A percentile compares a stretch with the other conserved stretches of the same genome.
Evolutionary conservation across 2,329 filamentous ascomycete genomes (phyloP).

Genomic region (Orbilia javanica): DNA sequence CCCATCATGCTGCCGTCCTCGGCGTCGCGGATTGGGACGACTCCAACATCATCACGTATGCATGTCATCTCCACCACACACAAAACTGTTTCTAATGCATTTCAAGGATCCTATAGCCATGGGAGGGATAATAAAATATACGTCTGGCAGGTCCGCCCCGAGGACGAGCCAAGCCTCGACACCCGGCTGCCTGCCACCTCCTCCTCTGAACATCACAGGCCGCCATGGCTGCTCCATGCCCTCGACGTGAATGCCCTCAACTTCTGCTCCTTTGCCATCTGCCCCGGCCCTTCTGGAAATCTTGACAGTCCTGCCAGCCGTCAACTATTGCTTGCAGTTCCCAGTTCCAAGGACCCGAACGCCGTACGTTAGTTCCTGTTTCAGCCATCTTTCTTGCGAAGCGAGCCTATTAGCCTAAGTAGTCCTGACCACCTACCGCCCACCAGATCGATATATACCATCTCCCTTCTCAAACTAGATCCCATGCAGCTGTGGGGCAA

Average conservation of each 20-base stretch:
- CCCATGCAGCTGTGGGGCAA: constrained; percentile 71
- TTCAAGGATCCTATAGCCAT: constrained; percentile 72
- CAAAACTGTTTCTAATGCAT: constrained; percentile 40
- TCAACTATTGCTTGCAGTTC: constrained; percentile 79
- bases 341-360: constrained; percentile 80
- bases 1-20: constrained; percentile 82
- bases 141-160: constrained; percentile 79
- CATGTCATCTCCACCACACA: constrained; percentile 20
- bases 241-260: constrained; percentile 93
- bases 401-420: constrained; percentile 12
- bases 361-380: constrained; percentile 68
- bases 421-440: background rate
- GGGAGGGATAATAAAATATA: constrained; percentile 88
- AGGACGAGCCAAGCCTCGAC: constrained; percentile 75
- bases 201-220: constrained; percentile 67
- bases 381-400: constrained; percentile 11
- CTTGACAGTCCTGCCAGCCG: constrained; percentile 39
- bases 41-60: constrained; percentile 83
- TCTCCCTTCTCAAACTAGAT: constrained; percentile 79
- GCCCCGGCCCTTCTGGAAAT: constrained; percentile 62
- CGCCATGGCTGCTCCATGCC: constrained; percentile 87
- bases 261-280: constrained; percentile 85
- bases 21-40: constrained; percentile 78
- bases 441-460: constrained; percentile 81
- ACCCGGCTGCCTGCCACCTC: constrained; percentile 75